Base-by-base conservation (phyloP, 768 basidiomycete genomes). In the Pleurotus sapidus region DNA sequence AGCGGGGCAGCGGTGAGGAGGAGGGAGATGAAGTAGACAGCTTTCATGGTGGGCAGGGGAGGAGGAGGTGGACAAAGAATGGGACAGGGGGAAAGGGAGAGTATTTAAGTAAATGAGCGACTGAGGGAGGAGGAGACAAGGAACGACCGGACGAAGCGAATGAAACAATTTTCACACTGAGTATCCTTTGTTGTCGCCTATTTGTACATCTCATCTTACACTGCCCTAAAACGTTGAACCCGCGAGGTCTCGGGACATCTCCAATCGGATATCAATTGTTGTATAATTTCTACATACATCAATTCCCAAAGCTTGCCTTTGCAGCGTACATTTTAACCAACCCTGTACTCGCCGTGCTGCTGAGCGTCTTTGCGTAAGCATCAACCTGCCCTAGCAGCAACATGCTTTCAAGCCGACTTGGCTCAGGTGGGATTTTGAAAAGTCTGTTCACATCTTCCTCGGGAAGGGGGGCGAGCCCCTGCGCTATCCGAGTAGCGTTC, bases 321-420 rank as follows among this genome's bases (percentile, higher is more conserved):
- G 87, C 83, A 0, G 81, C 86, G 66, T 91, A 95, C 88, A 92
- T 93, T 74, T 92, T 92, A n/a, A 91, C 87, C 58, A 96, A 70
- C 25, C 86, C 84, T 37, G 76, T 80, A 60, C 79, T 78, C 20
- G 84, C 79, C 51, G 80, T 80, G 59, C 81, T 80, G 53, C 82
- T 90, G 60, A 96, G 74, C 56, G 81, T 88, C 78, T 87, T 89
- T 37, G 87, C 89, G 63, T 91, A 86, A 6, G 84, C 90, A 71
- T 96, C 94, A 60, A 95, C 84, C 75, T 93, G 91, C 11, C 93
- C 95, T 40, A 95, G 75, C 57, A 95, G 64, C 69, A 95, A 70
- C 84, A 93, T 77, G 70, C 91, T 88, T 64, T 96, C 94, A 61
- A 97, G 71, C 58, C 94, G 83, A 68, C 85, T 93, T 20, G 95